Evolutionary conservation across 1,284 basidiomycete species (phyloP).

Genomic region (Apiotrichum domesticum): DNA sequence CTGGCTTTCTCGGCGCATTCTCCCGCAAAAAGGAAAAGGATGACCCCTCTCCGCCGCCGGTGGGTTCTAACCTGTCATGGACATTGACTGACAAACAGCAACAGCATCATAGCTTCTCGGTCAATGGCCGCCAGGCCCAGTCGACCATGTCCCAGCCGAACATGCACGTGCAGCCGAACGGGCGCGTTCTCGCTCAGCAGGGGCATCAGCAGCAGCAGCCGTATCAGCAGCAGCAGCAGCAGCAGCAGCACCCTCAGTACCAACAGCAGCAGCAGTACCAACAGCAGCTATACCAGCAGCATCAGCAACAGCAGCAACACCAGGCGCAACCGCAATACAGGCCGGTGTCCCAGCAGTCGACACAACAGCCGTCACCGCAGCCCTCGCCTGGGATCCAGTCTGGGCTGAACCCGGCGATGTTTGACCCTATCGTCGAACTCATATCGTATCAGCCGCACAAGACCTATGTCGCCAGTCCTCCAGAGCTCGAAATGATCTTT

Average conservation of each 20-base stretch:
- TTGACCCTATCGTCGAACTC: conserved; percentile 42
- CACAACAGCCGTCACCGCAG: conserved; percentile 55
- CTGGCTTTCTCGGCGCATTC: conserved; percentile 15
- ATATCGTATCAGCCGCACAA: conserved; percentile 45
- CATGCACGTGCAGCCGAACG: background rate
- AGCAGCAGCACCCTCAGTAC: background rate
- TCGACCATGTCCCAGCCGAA: background rate
- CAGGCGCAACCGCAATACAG: conserved; percentile 68
- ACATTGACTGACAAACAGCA: background rate
- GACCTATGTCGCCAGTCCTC: conserved; percentile 47
- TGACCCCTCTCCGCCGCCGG: background rate
- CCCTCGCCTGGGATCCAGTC: conserved; percentile 35
- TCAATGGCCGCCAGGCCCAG: conserved; percentile 3
- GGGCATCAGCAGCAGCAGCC: conserved; percentile 2
- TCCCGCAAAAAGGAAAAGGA: conserved; percentile 20
- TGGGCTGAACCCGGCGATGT: conserved; percentile 16
- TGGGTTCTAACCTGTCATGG: background rate
- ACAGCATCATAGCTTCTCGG: conserved; percentile 8
- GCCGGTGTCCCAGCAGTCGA: conserved; percentile 43
- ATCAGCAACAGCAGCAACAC: conserved; percentile 54
- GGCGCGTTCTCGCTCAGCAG: background rate
- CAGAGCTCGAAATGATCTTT: conserved; percentile 47
- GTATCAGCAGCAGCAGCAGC: background rate
- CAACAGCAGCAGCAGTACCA: background rate
- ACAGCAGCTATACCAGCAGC: background rate